These are phyloP conservation scores for Mycena belliarum DNA, from an alignment of 768 basidiomycete genomes.

Conservation along the genomic window DNA sequence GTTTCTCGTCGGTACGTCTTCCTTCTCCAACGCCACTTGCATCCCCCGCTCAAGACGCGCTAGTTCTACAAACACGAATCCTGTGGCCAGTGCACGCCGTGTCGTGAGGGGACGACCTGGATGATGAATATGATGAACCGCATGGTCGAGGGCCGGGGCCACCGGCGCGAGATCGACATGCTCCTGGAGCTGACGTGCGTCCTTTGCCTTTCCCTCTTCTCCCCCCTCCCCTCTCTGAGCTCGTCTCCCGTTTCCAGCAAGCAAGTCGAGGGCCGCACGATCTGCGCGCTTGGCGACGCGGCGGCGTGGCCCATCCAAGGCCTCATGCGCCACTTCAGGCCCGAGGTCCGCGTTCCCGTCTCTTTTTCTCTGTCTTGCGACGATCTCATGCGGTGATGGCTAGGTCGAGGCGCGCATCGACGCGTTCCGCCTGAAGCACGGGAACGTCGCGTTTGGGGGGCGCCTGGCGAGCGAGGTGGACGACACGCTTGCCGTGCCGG, in stretches of 20 bases:
- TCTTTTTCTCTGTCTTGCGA: too few species aligned
- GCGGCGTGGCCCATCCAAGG: slow-evolving; percentile 99
- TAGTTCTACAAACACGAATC: slow-evolving; percentile 99
- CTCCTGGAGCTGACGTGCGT: slow-evolving; percentile 89
- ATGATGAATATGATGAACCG: slow-evolving; percentile 99
- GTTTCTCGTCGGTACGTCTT: slow-evolving; percentile 70
- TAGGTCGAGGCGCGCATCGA: slow-evolving; percentile 73
- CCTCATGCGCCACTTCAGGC: slow-evolving; percentile 96
- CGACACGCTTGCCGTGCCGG: slow-evolving; percentile 68
- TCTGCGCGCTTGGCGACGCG: slow-evolving; percentile 95
- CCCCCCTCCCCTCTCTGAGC: background rate
- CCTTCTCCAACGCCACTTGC: too few species aligned
- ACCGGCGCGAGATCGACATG: slow-evolving; percentile 97
- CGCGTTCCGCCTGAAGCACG: slow-evolving; percentile 71
- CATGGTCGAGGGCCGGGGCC: slow-evolving; percentile 88
- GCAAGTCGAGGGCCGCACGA: slow-evolving; percentile 96
- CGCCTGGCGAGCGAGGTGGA: slow-evolving; percentile 67
- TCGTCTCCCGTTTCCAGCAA: slow-evolving; percentile 53
- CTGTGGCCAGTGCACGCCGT: slow-evolving; percentile 96
- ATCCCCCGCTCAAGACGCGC: background rate
- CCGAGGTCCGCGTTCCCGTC: slow-evolving; percentile 55
- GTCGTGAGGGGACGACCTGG: slow-evolving; percentile 95
- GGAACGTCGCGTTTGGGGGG: slow-evolving; percentile 89
- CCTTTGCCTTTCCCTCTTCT: slow-evolving; percentile 23
- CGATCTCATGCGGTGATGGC: background rate